A percentile compares a stretch with the other conserved stretches of the same genome.
phyloP scores from a whole-genome alignment of 2,329 filamentous ascomycete species.

The Ceratocystis albifundus region DNA sequence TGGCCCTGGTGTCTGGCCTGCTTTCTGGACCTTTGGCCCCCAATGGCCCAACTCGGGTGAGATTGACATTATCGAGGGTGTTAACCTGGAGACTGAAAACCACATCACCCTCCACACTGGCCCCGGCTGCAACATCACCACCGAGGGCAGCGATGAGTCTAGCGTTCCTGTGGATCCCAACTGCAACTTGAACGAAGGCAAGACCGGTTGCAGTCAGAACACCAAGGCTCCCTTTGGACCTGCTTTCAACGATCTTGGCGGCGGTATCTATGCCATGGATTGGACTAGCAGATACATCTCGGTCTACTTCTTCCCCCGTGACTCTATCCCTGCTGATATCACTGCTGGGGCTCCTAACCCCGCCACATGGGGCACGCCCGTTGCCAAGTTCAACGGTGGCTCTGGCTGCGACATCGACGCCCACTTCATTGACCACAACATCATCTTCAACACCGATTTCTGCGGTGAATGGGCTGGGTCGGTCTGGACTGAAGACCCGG shows the following conservation, averaged over 20 bases:
- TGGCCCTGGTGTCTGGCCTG: slow-evolving; percentile 60
- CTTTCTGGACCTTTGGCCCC: slow-evolving; percentile 57
- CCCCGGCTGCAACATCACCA: slow-evolving; percentile 47
- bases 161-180: slow-evolving; percentile 39
- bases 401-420: slow-evolving; percentile 58
- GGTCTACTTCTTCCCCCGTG: slow-evolving; percentile 71
- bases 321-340: slow-evolving; percentile 53
- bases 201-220: slow-evolving; percentile 48
- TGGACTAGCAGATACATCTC: slow-evolving; percentile 63
- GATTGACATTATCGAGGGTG: slow-evolving; percentile 71
- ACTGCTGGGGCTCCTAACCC: slow-evolving; percentile 50
- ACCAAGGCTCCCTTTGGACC: slow-evolving; percentile 48
- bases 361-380: slow-evolving; percentile 53
- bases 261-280: slow-evolving; percentile 63
- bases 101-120: slow-evolving; percentile 58
- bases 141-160: slow-evolving; percentile 39
- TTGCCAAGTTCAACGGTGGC: slow-evolving; percentile 54
- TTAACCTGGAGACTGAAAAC: slow-evolving; percentile 50
- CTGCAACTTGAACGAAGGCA: slow-evolving; percentile 45
- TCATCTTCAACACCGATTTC: slow-evolving; percentile 74
- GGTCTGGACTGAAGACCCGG: slow-evolving; percentile 48
- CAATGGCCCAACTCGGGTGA: slow-evolving; percentile 60
- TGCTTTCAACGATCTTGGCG: slow-evolving; percentile 57
- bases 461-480: slow-evolving; percentile 77
- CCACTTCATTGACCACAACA: slow-evolving; percentile 60